phyloP scores from a whole-genome alignment of 2,329 filamentous ascomycete species.

The Penicillium expansum region DNA sequence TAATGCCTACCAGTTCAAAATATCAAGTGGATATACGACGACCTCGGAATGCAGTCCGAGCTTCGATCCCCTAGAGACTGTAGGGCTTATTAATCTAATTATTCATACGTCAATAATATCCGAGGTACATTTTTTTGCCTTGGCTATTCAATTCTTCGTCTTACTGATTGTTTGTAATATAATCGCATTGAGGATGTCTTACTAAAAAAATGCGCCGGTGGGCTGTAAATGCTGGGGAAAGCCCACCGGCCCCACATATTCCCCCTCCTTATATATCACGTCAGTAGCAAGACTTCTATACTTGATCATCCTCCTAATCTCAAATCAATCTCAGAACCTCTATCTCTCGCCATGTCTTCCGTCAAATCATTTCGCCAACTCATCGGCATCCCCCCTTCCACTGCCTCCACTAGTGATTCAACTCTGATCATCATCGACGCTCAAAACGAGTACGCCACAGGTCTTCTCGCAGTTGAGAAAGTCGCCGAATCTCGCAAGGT shows the following conservation, averaged over 20 bases:
- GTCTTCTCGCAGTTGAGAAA: slow-evolving; percentile 56
- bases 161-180: no score
- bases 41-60: no score
- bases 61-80: no score
- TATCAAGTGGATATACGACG: no score
- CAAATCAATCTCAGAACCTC: background rate
- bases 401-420: slow-evolving; percentile 57
- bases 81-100: no score
- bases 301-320: background rate
- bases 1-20: no score
- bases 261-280: background rate
- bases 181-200: no score
- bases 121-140: no score
- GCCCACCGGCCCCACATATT: background rate
- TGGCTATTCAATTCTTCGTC: no score
- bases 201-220: background rate
- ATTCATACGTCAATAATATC: no score
- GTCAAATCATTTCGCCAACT: slow-evolving; percentile 49
- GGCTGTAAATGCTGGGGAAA: background rate
- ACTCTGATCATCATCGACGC: slow-evolving; percentile 67
- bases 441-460: slow-evolving; percentile 63
- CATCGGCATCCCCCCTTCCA: slow-evolving; percentile 55
- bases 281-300: background rate
- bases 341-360: slow-evolving; percentile 10
- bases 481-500: slow-evolving; percentile 54